Percentiles rank a stretch among this genome's conserved stretches.
phyloP scores from a whole-genome alignment of 2,329 filamentous ascomycete species.

The Neonectria faginata region DNA sequence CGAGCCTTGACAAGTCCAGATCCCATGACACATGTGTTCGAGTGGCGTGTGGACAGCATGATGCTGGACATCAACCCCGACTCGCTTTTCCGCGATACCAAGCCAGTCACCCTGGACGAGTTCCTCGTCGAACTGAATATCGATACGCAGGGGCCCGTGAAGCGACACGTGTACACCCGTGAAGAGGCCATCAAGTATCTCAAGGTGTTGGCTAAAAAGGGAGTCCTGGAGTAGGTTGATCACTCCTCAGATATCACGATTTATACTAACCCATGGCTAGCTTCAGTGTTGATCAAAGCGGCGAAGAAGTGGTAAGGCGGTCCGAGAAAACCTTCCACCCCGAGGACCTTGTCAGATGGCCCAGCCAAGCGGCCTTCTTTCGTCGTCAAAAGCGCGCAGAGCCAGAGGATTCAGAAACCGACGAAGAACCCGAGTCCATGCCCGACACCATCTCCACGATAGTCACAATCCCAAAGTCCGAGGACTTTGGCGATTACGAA shows the following conservation, averaged over 20 bases:
- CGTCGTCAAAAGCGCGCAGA: background rate
- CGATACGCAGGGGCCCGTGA: slow-evolving; percentile 34
- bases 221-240: slow-evolving; percentile 32
- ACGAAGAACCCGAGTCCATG: slow-evolving; percentile 17
- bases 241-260: background rate
- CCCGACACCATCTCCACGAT: slow-evolving; percentile 32
- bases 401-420: background rate
- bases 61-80: slow-evolving; percentile 36
- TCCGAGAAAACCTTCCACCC: slow-evolving; percentile 32
- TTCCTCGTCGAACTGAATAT: slow-evolving; percentile 45
- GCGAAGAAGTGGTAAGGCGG: slow-evolving; percentile 8
- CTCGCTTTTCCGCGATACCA: slow-evolving; percentile 31
- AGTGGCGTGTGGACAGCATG: slow-evolving; percentile 39
- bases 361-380: background rate
- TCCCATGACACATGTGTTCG: slow-evolving; percentile 26
- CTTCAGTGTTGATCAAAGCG: slow-evolving; percentile 4
- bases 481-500: slow-evolving; percentile 29
- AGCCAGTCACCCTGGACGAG: slow-evolving; percentile 30
- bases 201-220: slow-evolving; percentile 12
- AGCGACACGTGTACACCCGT: slow-evolving; percentile 39
- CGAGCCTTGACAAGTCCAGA: background rate
- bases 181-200: slow-evolving; percentile 34
- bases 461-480: slow-evolving; percentile 21
- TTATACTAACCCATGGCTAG: slow-evolving; percentile 29
- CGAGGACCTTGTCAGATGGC: slow-evolving; percentile 39